Evolutionary conservation across 2,329 filamentous ascomycete genomes (phyloP), one percentile per base, ranked within the genome.

Genomic region (Beauveria caledonica): DNA sequence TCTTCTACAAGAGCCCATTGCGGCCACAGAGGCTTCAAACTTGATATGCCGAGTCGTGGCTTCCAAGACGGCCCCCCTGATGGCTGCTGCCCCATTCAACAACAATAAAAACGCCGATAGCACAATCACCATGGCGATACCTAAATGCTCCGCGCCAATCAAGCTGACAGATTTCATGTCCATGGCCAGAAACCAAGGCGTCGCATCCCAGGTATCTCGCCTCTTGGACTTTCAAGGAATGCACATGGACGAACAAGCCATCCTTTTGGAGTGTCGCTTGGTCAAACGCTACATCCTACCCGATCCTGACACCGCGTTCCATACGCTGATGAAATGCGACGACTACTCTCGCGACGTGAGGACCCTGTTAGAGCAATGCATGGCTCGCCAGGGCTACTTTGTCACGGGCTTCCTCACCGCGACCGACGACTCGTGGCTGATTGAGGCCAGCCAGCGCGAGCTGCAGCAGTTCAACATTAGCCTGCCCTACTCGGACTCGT

Each of bases 371-470:
- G 55, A 58, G 21, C 48, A 48, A 8, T 53, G 55, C 42, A 42
- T 54, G 9, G 52, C 46, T 9, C 49, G 60, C 8, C 55, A 58
- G 40, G 60, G 48, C 0, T 58, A 58, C 54, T 58, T 62, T 33
- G 48, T 62, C 29, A 62, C 60, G 2, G 60, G 60, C 1, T 58
- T 58, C 25, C 54, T 62, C 6, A 62, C 60, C 10, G 55, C 45
- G 3, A 58, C 60, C 2, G 54, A 58, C 23, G 60, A 58, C 46
- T 39, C 53, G 0, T 61, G 59, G 59, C 45, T 61, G 1, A 48
- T 52, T 17, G 59, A 46, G 21, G 53, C 52, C 29, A 57, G 42
- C 25, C 52, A 56, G 13, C 39, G 52, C 23, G 52, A 51, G 19
- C 25, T 57, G 15, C 52, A 52, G 17, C 58, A 56, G 13, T 60